These are phyloP conservation scores for Caulochytrium protostelioides DNA, from an alignment of 371 early-diverging fungal species.

Conservation along the genomic window DNA sequence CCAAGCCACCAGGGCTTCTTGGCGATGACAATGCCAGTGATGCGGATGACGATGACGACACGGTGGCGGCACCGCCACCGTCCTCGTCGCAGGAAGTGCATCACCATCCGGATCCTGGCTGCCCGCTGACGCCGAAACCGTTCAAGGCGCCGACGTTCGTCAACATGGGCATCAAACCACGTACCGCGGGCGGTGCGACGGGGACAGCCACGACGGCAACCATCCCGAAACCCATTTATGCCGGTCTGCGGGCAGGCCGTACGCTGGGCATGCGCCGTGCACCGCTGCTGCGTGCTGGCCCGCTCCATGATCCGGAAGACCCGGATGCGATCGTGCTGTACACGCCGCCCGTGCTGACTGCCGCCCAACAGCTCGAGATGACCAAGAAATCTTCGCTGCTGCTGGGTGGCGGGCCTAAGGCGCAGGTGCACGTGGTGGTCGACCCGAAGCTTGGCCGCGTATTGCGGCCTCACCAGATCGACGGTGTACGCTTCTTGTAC, in stretches of 20 bases:
- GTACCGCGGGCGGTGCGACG: background rate
- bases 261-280: constrained; percentile 43
- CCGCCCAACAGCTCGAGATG: constrained; percentile 14
- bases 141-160: constrained; percentile 14
- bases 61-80: too few species aligned
- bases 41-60: too few species aligned
- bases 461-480: constrained; percentile 86
- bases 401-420: constrained; percentile 6
- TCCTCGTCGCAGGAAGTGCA: too few species aligned
- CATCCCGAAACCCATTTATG: background rate
- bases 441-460: constrained; percentile 67
- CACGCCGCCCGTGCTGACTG: constrained; percentile 36
- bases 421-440: constrained; percentile 37
- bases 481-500: constrained; percentile 81
- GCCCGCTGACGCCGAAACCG: constrained; percentile 17
- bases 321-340: constrained; percentile 69
- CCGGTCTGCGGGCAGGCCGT: constrained; percentile 7
- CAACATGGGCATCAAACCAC: constrained; percentile 4
- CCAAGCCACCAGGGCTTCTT: too few species aligned
- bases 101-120: too few species aligned
- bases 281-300: constrained; percentile 22
- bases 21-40: too few species aligned
- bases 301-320: constrained; percentile 63
- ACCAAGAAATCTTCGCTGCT: constrained; percentile 2
- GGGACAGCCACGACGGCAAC: background rate